Evolutionary conservation across 1,139 yeast species (phyloP).

Genomic region (Protomyces inouyei): DNA sequence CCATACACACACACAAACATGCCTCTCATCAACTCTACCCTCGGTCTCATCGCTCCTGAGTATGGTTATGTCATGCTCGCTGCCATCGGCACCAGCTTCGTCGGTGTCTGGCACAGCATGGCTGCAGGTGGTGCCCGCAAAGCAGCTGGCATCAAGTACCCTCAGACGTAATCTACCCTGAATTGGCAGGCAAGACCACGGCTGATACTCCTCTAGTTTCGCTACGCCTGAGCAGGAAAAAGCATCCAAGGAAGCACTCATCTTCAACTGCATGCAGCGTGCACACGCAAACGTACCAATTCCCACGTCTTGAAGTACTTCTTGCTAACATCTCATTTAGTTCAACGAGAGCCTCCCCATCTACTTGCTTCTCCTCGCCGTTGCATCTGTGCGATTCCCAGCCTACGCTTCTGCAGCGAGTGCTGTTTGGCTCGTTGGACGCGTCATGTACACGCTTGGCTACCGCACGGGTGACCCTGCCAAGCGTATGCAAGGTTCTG

Average conservation of each 20-base stretch:
- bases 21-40: constrained; percentile 21
- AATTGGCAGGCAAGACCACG: neutral
- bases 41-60: constrained; percentile 22
- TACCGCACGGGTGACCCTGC: constrained; percentile 23
- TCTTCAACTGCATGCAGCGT: constrained; percentile 23
- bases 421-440: constrained; percentile 16
- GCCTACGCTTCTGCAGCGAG: constrained; percentile 5
- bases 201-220: neutral
- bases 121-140: constrained; percentile 5
- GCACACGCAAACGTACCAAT: constrained; percentile 20
- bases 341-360: constrained; percentile 15
- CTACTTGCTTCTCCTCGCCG: constrained; percentile 8
- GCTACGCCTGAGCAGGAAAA: constrained; percentile 19
- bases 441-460: constrained; percentile 20
- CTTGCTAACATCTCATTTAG: neutral
- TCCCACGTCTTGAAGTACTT: neutral
- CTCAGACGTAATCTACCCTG: neutral
- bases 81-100: constrained; percentile 18
- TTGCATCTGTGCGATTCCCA: constrained; percentile 12
- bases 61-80: constrained; percentile 23
- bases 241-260: neutral
- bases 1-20: neutral
- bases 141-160: constrained; percentile 14
- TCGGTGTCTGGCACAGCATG: constrained; percentile 23
- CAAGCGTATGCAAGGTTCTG: constrained; percentile 10